Base-by-base conservation (phyloP, 2,329 filamentous ascomycete genomes). In the Paraphoma sp. region DNA sequence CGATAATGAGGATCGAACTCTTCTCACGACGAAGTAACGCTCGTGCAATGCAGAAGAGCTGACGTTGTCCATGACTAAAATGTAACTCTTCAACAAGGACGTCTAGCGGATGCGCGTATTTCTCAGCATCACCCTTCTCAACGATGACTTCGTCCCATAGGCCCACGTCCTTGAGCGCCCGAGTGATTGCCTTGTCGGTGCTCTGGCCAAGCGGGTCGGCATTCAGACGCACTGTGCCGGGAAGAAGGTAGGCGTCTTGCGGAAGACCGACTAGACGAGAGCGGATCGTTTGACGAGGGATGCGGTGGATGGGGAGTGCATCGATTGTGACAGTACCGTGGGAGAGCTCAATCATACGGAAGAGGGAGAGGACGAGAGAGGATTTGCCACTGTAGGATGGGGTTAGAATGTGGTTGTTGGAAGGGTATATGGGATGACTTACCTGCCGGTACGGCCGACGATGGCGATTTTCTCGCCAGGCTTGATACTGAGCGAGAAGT, bases 31-130 rank as follows among this genome's bases (percentile, higher is more conserved):
- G 58, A 7, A 89, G 70, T 16, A 89, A 78, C 0, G 86, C 87
- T 0, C 87, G 75, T 0, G 84, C 87, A 1, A 90, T 79, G 59
- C 83, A 86, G 62, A 90, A 87, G 0, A 90, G 78, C 64, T 90
- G 87, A 44, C 82, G 82, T 69, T 90, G 87, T 0, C 88, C 88
- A 18, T 72, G 65, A 12, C 64, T 69, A 45, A 75, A 69, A 45
- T 74, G 69, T 10, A 72, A 55, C 48, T 73, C 70, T 6, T 73
- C 68, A 12, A 75, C 69, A 11, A 65, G 50, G 8, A 72, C 68
- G 45, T 74, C 70, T 12, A 75, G 60, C 9, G 71, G 71, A 55
- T 74, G 71, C 17, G 59, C 62, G 38, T 74, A 72, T 47, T 69
- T 73, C 16, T 60, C 67, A 23, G 65, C 64, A 52, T 70, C 67